A percentile compares a stretch with the other conserved stretches of the same genome.
Conservation (phyloP, 768 basidiomycete species). For the Baorangia bicolor region DNA sequence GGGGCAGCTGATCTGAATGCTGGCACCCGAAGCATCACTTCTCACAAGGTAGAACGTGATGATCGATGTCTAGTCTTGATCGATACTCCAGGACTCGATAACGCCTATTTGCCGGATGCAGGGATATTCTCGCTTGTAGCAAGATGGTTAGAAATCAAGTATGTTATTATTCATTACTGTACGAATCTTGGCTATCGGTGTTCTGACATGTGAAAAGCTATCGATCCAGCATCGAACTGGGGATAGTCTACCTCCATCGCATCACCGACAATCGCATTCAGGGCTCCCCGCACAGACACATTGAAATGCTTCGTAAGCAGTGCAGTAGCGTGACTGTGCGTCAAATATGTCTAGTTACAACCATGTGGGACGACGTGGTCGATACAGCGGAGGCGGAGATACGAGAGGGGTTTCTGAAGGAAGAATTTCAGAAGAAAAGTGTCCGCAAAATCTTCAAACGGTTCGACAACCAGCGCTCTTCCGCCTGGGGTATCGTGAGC, state of each 20-base stretch:
- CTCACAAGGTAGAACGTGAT: background rate
- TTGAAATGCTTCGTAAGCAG: constrained; percentile 1
- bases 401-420: background rate
- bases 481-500: background rate
- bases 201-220: background rate
- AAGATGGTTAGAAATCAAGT: background rate
- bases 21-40: background rate
- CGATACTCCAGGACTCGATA: constrained; percentile 11
- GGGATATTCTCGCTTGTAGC: background rate
- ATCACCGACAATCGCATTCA: constrained; percentile 4
- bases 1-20: background rate
- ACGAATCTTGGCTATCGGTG: background rate
- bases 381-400: background rate
- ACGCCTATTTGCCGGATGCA: background rate
- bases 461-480: background rate
- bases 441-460: background rate
- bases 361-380: constrained; percentile 7
- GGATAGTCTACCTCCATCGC: constrained; percentile 5
- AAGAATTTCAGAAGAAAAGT: background rate
- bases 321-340: background rate
- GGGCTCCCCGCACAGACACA: background rate
- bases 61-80: background rate
- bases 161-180: background rate
- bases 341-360: constrained; percentile 7
- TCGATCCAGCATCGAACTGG: background rate